Conservation (phyloP, 2,329 filamentous ascomycete species). For the Cercospora zeae-maydis region DNA sequence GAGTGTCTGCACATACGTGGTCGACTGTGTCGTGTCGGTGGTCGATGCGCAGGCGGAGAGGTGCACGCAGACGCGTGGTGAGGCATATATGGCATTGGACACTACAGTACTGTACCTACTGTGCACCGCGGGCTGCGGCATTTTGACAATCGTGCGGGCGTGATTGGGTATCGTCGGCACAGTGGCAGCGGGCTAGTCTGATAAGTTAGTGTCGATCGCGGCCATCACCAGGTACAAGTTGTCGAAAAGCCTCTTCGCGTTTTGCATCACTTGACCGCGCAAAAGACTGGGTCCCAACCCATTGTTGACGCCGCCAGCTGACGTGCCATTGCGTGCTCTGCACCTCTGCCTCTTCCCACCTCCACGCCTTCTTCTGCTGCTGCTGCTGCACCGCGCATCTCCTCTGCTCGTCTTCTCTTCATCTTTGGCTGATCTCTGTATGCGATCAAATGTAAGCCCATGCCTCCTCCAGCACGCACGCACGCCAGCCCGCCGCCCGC, state of each 20-base stretch:
- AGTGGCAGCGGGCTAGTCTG: neutral
- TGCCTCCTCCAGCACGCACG: neutral
- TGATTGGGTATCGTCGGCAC: constrained; percentile 1
- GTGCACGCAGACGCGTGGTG: neutral
- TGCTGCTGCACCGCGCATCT: neutral
- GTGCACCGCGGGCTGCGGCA: neutral
- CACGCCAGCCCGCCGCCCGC: neutral
- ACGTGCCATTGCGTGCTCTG: neutral
- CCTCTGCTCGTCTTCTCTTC: neutral
- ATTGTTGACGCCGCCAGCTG: neutral
- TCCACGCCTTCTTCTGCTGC: neutral
- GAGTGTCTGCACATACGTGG: neutral
- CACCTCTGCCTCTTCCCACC: neutral
- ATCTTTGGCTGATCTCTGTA: neutral
- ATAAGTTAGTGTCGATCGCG: neutral
- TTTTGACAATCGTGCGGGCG: neutral
- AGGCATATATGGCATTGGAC: neutral
- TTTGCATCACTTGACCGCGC: constrained; percentile 2
- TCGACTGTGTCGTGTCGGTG: neutral
- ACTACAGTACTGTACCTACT: too few species aligned
- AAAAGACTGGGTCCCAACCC: neutral
- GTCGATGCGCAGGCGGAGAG: too few species aligned
- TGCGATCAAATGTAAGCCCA: constrained; percentile 3
- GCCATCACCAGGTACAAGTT: neutral
- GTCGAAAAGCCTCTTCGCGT: neutral